Base-by-base conservation (phyloP, 1,284 basidiomycete species). In the Ceraceosorus guamensis region DNA sequence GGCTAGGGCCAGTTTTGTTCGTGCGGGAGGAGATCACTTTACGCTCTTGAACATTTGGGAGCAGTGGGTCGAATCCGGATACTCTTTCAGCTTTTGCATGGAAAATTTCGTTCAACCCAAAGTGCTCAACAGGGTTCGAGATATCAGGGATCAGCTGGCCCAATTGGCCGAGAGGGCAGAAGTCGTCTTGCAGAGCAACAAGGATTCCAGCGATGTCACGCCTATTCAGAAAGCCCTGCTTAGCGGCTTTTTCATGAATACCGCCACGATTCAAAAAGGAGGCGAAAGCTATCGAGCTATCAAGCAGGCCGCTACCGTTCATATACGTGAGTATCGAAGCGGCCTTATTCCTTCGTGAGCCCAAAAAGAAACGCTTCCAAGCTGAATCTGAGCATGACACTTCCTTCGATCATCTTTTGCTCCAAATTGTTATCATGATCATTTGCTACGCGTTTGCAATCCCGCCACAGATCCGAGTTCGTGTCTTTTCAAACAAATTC, bases 21-120 rank as follows among this genome's bases (percentile, higher is more conserved):
- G 88, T 48, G 80, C 87, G 0, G 95, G 91, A n/a, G 93, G 95
- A 14, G 95, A 99, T 72, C 93, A 97, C 78, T 96, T 98, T 75
- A 97, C 92, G 2, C 79, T 97, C 53, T 82, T 97, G 45, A 96
- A 96, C 75, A 90, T 97, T 6, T 98, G 91, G 87, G 89, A 96
- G 75, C 91, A 97, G 75, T 99, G 93, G 92, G 89, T 89, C 31
- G 92, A 98, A 69, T 89, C 89, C 41, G 90, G 89, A 71, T 98
- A 92, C 77, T 91, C 88, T 53, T 58, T 60, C 46, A 55, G 48
- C 46, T 74, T 66, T 18, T 70, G 68, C 50, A 46, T 67, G 49
- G 64, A 96, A 74, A 91, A 98, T 73, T 99, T 93, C 78, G 79
- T 99, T 52, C 95, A 98, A 78, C 92, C 89, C 82, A 98, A 98